phyloP scores from a whole-genome alignment of 495 filamentous ascomycete species.

The Aspergillus steynii region DNA sequence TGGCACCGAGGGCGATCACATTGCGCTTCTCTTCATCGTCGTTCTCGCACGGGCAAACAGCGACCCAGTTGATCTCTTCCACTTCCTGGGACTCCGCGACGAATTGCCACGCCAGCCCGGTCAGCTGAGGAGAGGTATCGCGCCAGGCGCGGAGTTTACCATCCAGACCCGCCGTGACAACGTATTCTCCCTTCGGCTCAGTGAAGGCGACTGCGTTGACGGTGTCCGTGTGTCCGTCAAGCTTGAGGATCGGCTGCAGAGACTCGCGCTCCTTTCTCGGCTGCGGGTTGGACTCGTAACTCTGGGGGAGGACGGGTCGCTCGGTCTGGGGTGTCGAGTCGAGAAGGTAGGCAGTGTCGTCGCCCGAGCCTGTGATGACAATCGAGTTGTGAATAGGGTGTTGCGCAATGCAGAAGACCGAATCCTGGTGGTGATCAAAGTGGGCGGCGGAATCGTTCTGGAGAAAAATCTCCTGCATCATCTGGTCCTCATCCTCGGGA shows the following conservation, averaged over 20 bases:
- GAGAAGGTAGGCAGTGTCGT: conserved; percentile 80
- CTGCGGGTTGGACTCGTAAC: conserved; percentile 68
- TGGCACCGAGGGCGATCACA: conserved; percentile 85
- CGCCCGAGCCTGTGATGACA: conserved; percentile 85
- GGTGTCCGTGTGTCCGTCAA: conserved; percentile 88
- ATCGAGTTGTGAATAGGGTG: conserved; percentile 79
- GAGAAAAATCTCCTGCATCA: conserved; percentile 71
- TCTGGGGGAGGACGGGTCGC: conserved; percentile 66
- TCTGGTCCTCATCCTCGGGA: conserved; percentile 52
- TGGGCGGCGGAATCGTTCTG: conserved; percentile 90
- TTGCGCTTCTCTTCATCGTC: conserved; percentile 65
- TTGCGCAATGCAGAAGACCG: conserved; percentile 88
- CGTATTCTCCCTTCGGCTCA: conserved; percentile 76
- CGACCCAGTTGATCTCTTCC: conserved; percentile 91
- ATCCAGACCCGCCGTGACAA: conserved; percentile 85
- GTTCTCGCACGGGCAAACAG: conserved; percentile 66
- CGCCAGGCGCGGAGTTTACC: conserved; percentile 64
- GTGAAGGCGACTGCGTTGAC: conserved; percentile 86
- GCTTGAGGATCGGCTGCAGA: conserved; percentile 61
- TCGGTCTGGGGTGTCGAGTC: conserved; percentile 60
- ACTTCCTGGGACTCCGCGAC: conserved; percentile 78
- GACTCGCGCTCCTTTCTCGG: conserved; percentile 58
- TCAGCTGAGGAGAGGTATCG: conserved; percentile 39
- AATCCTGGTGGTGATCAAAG: conserved; percentile 85
- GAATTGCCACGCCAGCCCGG: conserved; percentile 58